phyloP scores from a whole-genome alignment of 352 stramenopile genomes.

The Phytophthora hybrid region DNA sequence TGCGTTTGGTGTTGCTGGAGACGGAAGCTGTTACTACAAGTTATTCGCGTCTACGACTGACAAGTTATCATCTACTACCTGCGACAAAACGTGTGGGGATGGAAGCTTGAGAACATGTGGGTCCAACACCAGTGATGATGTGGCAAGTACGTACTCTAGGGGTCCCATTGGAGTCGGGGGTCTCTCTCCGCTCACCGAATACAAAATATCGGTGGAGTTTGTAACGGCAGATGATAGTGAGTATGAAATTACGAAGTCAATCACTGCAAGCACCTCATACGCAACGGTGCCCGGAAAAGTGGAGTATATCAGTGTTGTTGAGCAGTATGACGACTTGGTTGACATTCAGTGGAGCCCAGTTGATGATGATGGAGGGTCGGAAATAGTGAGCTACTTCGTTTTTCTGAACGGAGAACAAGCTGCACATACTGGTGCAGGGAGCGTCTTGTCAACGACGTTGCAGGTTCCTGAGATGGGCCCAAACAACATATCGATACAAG shows the following conservation, averaged over 20 bases:
- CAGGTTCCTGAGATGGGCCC: constrained; percentile 5
- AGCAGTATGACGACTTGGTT: constrained; percentile 33
- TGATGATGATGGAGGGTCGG: constrained; percentile 51
- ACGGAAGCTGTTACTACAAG: constrained; percentile 52
- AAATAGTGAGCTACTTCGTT: constrained; percentile 49
- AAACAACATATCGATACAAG: constrained; percentile 45
- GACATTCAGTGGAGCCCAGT: constrained; percentile 59
- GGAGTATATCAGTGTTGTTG: constrained; percentile 38
- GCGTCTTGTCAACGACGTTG: constrained; percentile 37
- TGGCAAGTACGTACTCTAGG: constrained; percentile 45
- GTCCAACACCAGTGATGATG: constrained; percentile 8
- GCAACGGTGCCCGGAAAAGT: constrained; percentile 51
- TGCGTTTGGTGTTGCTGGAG: constrained; percentile 39
- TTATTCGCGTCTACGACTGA: constrained; percentile 12
- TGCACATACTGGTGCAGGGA: constrained; percentile 27
- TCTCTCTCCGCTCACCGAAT: constrained; percentile 40
- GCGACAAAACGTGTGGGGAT: constrained; percentile 31
- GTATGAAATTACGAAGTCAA: constrained; percentile 37
- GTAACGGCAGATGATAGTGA: constrained; percentile 36
- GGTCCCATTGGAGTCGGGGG: constrained; percentile 47
- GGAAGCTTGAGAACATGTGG: constrained; percentile 31
- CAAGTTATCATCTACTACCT: constrained; percentile 11
- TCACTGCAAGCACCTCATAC: constrained; percentile 43
- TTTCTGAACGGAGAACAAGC: constrained; percentile 56
- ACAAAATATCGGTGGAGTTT: constrained; percentile 49